Evolutionary conservation across 495 filamentous ascomycete species (phyloP).

Genomic region (Venustampulla echinocandica): DNA sequence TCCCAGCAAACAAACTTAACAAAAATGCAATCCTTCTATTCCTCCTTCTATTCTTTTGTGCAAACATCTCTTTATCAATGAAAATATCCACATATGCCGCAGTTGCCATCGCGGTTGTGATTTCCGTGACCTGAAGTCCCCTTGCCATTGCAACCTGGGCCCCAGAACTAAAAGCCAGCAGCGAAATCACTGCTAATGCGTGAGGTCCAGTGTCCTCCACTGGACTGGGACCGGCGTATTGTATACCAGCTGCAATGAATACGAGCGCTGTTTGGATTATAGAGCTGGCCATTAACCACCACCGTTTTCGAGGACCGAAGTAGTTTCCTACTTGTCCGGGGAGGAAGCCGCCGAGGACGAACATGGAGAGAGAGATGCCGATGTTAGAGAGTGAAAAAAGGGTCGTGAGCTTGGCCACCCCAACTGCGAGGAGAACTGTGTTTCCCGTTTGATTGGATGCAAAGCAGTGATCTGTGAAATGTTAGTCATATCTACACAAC

Average conservation of each 20-base stretch:
- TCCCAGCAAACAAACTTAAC: conserved; percentile 37
- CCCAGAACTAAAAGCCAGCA: conserved; percentile 49
- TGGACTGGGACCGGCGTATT: conserved; percentile 27
- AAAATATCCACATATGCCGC: conserved; percentile 54
- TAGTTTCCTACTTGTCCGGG: conserved; percentile 49
- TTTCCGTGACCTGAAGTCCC: conserved; percentile 48
- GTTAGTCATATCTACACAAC: too few species aligned
- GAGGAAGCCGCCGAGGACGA: conserved; percentile 43
- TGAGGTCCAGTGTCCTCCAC: conserved; percentile 25
- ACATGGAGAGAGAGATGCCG: conserved; percentile 43
- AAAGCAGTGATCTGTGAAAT: conserved; percentile 54
- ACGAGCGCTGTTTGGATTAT: conserved; percentile 47
- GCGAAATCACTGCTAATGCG: conserved; percentile 36
- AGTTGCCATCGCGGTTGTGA: conserved; percentile 60
- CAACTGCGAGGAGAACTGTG: conserved; percentile 48
- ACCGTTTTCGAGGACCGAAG: conserved; percentile 38
- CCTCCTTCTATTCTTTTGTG: conserved; percentile 36
- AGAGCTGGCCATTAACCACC: conserved; percentile 45
- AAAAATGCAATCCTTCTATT: conserved; percentile 47
- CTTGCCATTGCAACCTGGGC: conserved; percentile 50
- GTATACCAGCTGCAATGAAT: conserved; percentile 41
- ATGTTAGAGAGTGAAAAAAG: conserved; percentile 45
- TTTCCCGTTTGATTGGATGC: conserved; percentile 61
- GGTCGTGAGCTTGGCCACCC: conserved; percentile 37
- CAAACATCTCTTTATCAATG: conserved; percentile 41